Evolutionary conservation across 805 yeast species (phyloP).

Genomic region (Nakazawaea molendinolei): DNA sequence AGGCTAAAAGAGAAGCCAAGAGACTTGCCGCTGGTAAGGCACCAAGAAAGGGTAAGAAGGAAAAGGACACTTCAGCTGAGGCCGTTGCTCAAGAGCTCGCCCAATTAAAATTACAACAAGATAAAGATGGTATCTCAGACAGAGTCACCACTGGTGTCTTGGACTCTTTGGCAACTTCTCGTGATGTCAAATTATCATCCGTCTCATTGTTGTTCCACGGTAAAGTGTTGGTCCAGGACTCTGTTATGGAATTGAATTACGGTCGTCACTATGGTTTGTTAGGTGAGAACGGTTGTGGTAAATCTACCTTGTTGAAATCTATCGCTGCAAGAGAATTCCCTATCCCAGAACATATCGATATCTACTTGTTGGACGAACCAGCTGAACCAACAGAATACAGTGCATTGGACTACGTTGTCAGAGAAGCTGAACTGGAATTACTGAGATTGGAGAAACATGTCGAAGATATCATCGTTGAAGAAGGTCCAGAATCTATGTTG

Average conservation of each 20-base stretch:
- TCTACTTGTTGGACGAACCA: constrained; percentile 93
- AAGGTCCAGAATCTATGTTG: constrained; percentile 87
- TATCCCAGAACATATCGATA: constrained; percentile 84
- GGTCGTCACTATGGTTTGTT: constrained; percentile 97
- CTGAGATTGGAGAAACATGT: constrained; percentile 86
- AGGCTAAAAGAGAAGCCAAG: constrained; percentile 98
- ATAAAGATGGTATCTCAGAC: constrained; percentile 89
- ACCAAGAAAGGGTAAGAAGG: constrained; percentile 60
- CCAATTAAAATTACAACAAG: constrained; percentile 87
- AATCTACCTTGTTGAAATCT: constrained; percentile 89
- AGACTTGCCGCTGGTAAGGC: constrained; percentile 78
- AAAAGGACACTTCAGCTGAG: constrained; percentile 49
- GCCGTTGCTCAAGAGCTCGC: constrained; percentile 69
- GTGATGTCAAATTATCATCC: constrained; percentile 89
- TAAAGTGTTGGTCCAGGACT: constrained; percentile 90
- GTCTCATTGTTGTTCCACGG: constrained; percentile 95
- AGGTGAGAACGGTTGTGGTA: constrained; percentile 99
- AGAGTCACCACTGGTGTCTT: constrained; percentile 98
- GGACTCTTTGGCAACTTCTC: constrained; percentile 79
- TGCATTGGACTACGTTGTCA: constrained; percentile 93
- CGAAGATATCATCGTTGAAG: constrained; percentile 81
- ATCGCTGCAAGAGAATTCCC: constrained; percentile 96
- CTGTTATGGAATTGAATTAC: constrained; percentile 85
- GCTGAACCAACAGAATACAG: constrained; percentile 90
- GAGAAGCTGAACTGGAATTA: constrained; percentile 91